phyloP scores from a whole-genome alignment of 1,284 basidiomycete genomes.

The Trichosporon coremiiforme region DNA sequence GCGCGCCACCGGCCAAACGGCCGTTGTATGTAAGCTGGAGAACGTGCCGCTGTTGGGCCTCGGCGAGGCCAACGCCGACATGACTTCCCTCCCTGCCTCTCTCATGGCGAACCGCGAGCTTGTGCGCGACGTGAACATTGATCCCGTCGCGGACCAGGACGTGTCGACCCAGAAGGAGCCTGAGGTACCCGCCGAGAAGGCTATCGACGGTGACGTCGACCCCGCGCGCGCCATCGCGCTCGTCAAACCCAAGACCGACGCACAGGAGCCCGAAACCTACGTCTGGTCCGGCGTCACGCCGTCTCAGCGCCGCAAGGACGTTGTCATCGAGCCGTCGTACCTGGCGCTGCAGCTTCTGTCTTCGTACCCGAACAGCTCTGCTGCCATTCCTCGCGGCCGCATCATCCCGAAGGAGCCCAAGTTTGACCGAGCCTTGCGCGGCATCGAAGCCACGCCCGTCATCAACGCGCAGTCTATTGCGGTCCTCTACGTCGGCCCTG shows the following conservation, averaged over 20 bases:
- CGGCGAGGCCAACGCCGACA: slow-evolving; percentile 76
- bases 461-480: slow-evolving; percentile 98
- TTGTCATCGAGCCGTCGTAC: slow-evolving; percentile 82
- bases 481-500: slow-evolving; percentile 92
- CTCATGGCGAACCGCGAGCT: slow-evolving; percentile 70
- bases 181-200: slow-evolving; percentile 2
- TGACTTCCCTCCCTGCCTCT: slow-evolving; percentile 69
- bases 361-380: slow-evolving; percentile 65
- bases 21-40: slow-evolving; percentile 81
- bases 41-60: slow-evolving; percentile 81
- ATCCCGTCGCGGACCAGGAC: slow-evolving; percentile 10
- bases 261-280: slow-evolving; percentile 58
- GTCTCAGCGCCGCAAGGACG: slow-evolving; percentile 80
- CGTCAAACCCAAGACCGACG: slow-evolving; percentile 28
- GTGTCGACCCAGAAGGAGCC: not conserved
- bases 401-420: slow-evolving; percentile 59
- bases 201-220: not conserved
- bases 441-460: slow-evolving; percentile 84
- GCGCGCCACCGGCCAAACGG: slow-evolving; percentile 83
- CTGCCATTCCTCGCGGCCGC: slow-evolving; percentile 51
- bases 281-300: slow-evolving; percentile 82
- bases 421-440: slow-evolving; percentile 68
- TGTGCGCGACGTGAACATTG: slow-evolving; percentile 27
- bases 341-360: slow-evolving; percentile 80
- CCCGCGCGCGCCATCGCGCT: not conserved